Evolutionary conservation across 305 asterid species (phyloP).

Genomic region (Fraxinus paxiana): DNA sequence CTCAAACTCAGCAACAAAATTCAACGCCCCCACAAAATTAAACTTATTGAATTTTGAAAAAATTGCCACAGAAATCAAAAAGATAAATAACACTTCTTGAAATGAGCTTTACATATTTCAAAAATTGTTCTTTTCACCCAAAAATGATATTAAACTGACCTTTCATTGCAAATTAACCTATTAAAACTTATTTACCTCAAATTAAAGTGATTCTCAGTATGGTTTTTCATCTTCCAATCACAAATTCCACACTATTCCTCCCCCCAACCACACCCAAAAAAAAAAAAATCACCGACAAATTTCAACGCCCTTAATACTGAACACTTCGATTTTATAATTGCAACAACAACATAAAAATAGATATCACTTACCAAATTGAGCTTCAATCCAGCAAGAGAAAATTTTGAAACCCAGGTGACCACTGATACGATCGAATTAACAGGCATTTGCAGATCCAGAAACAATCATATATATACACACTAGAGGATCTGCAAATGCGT

Average conservation of each 20-base stretch:
- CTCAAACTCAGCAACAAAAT: not conserved
- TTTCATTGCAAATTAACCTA: not conserved
- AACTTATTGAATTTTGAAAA: not conserved
- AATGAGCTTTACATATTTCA: slow-evolving; percentile 32
- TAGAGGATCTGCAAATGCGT: not conserved
- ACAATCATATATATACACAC: not conserved
- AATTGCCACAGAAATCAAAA: not conserved
- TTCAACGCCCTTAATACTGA: not conserved
- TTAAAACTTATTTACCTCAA: not conserved
- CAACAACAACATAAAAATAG: not conserved
- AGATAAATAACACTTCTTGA: slow-evolving; percentile 24
- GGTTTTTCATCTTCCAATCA: not conserved
- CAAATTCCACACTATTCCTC: not conserved
- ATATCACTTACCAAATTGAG: not conserved
- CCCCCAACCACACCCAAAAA: not conserved
- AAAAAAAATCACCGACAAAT: not conserved
- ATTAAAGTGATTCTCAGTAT: not conserved
- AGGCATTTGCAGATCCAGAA: slow-evolving; percentile 43
- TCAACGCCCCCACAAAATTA: not conserved
- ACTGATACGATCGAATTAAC: slow-evolving; percentile 32
- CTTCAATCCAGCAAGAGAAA: slow-evolving; percentile 23
- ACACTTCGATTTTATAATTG: not conserved
- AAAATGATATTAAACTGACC: not conserved
- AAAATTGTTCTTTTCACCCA: not conserved
- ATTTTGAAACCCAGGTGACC: slow-evolving; percentile 4